Percentiles rank a stretch among this genome's conserved stretches.
These are phyloP conservation scores for Daldinia decipiens DNA, from an alignment of 495 filamentous ascomycete genomes.

Conservation along the genomic window DNA sequence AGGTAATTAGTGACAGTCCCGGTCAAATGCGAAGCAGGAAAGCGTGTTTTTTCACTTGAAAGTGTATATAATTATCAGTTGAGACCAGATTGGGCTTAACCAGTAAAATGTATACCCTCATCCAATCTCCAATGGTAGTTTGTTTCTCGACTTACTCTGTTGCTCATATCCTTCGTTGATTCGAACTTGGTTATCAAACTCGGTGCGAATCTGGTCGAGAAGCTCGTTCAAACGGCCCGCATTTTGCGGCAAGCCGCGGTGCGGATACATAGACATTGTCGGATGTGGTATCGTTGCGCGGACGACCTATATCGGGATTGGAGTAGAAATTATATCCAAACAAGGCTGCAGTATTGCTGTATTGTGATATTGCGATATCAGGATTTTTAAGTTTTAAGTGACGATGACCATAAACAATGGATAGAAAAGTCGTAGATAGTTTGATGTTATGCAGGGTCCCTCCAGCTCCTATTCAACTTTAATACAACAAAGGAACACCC, in stretches of 20 bases:
- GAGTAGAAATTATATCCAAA: not conserved
- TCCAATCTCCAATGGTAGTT: not conserved
- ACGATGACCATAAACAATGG: not conserved
- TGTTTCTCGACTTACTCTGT: constrained; percentile 73
- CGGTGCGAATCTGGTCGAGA: constrained; percentile 85
- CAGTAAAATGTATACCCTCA: not conserved
- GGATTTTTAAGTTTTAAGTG: constrained; percentile 7
- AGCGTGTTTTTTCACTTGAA: not conserved
- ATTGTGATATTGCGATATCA: constrained; percentile 10
- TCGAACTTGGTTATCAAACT: constrained; percentile 85
- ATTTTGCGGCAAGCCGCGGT: constrained; percentile 79
- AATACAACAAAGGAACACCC: constrained; percentile 22
- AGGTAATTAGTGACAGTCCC: constrained; percentile 11
- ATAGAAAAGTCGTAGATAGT: constrained; percentile 12
- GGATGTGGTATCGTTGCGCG: constrained; percentile 19
- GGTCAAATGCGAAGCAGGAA: not conserved
- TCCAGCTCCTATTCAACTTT: constrained; percentile 16
- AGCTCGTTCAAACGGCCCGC: constrained; percentile 82
- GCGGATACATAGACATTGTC: constrained; percentile 86
- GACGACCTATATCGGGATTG: constrained; percentile 1
- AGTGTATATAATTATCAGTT: not conserved
- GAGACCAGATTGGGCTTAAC: not conserved
- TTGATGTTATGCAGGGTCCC: constrained; percentile 7
- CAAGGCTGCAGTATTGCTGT: constrained; percentile 6
- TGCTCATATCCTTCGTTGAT: constrained; percentile 85